Percentiles rank a stretch among this genome's conserved stretches.
These are phyloP conservation scores for Sugiyamaella floridensis DNA, from an alignment of 805 yeast species.

Conservation along the genomic window DNA sequence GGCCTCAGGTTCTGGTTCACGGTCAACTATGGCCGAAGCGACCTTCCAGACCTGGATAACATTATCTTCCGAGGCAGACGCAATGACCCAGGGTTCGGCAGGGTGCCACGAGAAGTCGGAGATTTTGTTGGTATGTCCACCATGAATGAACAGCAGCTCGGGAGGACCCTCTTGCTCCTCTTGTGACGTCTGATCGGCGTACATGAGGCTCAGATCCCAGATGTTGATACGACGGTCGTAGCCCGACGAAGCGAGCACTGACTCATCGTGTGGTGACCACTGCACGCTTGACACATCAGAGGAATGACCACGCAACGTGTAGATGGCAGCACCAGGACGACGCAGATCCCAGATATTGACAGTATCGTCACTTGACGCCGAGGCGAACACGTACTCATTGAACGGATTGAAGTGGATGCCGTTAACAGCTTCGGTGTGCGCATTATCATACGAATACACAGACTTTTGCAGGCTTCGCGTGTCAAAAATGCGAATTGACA, in stretches of 20 bases:
- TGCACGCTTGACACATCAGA: slow-evolving; percentile 49
- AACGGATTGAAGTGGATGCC: slow-evolving; percentile 52
- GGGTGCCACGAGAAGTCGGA: slow-evolving; percentile 68
- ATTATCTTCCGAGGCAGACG: slow-evolving; percentile 69
- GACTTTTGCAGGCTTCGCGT: slow-evolving; percentile 42
- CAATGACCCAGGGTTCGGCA: slow-evolving; percentile 47
- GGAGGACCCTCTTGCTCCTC: slow-evolving; percentile 62
- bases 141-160: slow-evolving; percentile 71
- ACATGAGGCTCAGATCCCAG: slow-evolving; percentile 65
- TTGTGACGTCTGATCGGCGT: slow-evolving; percentile 44
- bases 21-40: slow-evolving; percentile 38
- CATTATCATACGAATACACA: slow-evolving; percentile 12
- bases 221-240: slow-evolving; percentile 65
- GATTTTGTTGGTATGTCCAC: slow-evolving; percentile 73
- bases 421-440: slow-evolving; percentile 41
- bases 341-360: slow-evolving; percentile 72
- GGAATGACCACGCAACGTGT: slow-evolving; percentile 62
- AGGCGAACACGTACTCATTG: slow-evolving; percentile 49
- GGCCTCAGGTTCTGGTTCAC: slow-evolving; percentile 36
- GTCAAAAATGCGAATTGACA: slow-evolving; percentile 55
- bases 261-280: slow-evolving; percentile 46
- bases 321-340: slow-evolving; percentile 48
- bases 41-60: slow-evolving; percentile 74
- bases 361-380: slow-evolving; percentile 71
- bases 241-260: slow-evolving; percentile 49